Evolutionary conservation across 1,284 basidiomycete species (phyloP).

Genomic region (Cryptococcus sp.): DNA sequence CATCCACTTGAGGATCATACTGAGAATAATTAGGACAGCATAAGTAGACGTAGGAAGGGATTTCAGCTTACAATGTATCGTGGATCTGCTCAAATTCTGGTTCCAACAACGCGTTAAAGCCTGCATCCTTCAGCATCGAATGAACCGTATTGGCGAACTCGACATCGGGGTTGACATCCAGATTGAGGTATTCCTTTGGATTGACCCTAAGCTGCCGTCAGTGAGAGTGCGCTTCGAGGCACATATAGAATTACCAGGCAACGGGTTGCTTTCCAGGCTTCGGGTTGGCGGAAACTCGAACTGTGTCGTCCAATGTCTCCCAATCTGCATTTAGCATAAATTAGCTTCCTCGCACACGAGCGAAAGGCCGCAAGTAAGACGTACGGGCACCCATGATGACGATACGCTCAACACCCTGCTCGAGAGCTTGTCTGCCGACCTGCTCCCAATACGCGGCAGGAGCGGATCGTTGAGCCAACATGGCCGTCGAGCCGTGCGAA

Average conservation of each 20-base stretch:
- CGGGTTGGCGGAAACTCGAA: background rate
- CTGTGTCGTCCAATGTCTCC: background rate
- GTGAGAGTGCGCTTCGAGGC: background rate
- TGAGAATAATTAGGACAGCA: background rate
- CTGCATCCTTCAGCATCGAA: background rate
- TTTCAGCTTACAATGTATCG: background rate
- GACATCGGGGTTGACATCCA: slow-evolving; percentile 2
- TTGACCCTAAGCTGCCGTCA: background rate
- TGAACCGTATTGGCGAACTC: background rate
- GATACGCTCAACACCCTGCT: background rate
- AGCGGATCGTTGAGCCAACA: background rate
- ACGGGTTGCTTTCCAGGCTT: background rate
- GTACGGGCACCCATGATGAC: slow-evolving; percentile 1
- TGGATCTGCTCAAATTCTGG: background rate
- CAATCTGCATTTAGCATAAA: background rate
- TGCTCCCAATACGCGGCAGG: background rate
- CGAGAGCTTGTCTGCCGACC: background rate
- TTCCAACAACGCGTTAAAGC: background rate
- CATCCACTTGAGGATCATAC: background rate
- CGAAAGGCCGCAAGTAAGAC: background rate
- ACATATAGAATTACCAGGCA: background rate
- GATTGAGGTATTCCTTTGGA: background rate
- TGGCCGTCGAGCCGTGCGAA: background rate
- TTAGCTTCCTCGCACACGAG: too few relatives aligned
- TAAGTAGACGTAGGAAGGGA: background rate